These are phyloP conservation scores for Secale cereale DNA, from an alignment of 176 grass and related monocot genomes.

Conservation along the genomic window DNA sequence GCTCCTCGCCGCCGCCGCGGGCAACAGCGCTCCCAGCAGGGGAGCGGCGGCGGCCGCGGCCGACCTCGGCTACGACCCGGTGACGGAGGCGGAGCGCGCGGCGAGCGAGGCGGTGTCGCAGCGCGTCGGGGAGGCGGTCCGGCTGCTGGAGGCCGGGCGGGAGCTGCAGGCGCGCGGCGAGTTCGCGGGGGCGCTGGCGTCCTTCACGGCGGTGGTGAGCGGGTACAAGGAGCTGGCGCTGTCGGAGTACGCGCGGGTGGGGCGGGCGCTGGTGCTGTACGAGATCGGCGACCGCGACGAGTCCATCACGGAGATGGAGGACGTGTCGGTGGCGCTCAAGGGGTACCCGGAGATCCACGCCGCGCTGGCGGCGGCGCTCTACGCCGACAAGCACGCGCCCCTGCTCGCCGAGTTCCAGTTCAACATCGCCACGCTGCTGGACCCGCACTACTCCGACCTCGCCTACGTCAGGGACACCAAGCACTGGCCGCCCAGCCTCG, in stretches of 20 bases:
- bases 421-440: constrained; percentile 91
- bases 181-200: constrained; percentile 60
- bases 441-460: constrained; percentile 90
- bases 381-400: constrained; percentile 84
- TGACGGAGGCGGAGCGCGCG: constrained; percentile 44
- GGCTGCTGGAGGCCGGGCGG: constrained; percentile 13
- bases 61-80: constrained; percentile 37
- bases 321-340: constrained; percentile 91
- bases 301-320: constrained; percentile 97
- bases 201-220: constrained; percentile 61
- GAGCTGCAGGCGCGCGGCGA: constrained; percentile 90
- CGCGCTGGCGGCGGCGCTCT: constrained; percentile 90
- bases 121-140: constrained; percentile 60
- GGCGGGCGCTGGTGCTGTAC: constrained; percentile 83
- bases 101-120: constrained; percentile 51
- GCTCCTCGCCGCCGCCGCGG: constrained; percentile 4
- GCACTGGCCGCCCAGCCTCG: constrained; percentile 93
- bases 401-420: constrained; percentile 93
- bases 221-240: constrained; percentile 37
- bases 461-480: constrained; percentile 90
- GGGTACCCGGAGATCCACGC: constrained; percentile 98
- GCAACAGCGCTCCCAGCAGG: not conserved
- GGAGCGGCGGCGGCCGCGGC: not conserved
- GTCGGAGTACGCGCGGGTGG: constrained; percentile 86
- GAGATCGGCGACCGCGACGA: constrained; percentile 92